Base-by-base conservation (phyloP, 2,329 filamentous ascomycete species). In the Talaromyces albobiverticillius region DNA sequence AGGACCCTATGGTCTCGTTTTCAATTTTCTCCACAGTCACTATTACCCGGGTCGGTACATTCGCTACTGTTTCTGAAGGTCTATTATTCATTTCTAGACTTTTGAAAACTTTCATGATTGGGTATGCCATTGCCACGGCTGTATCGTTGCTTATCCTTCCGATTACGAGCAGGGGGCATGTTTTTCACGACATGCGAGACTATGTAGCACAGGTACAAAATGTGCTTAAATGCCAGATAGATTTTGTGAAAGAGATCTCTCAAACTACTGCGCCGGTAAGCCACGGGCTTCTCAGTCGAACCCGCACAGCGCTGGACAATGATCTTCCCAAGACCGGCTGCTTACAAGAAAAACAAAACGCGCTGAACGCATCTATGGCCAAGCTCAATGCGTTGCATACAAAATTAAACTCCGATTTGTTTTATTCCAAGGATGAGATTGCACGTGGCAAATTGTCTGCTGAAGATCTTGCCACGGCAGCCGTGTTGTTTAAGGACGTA, bases 341-440 rank as follows among this genome's bases (percentile, higher is more conserved):
- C 10, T 29, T 29, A 29, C 26, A 10, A 29, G 26, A 29, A 10
- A 29, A 29, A 29, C 26, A 29, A 29, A 10, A 64, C 50, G 65
- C 64, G 6, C 68, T 88, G 26, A 81, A 82, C 59, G 74, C 72
- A 43, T 75, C 78, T 2, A 75, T 84, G 2, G 71, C 72, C 3
- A 72, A 74, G 10, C 67, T 87, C 26, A 79, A 77, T 3, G 82
- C 80, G n/a, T 67, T 90, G 2, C 79, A 84, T 52, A 85, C 83
- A 2, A 90, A 89, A 65, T 72, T 90, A 8, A 77, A 84, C 51
- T 78, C 78, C 0, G 88, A 91, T 59, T 66, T 90, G 32, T 76
- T 79, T 1, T 90, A 89, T 64, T 88, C 86, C 0, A 90, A 90
- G 69, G 78, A 87, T 51, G 88, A 92, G 60, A 69, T 87, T 13